A percentile compares a stretch with the other conserved stretches of the same genome.
Evolutionary conservation across 805 yeast genomes (phyloP).

Genomic region (Kazachstania psychrophila): DNA sequence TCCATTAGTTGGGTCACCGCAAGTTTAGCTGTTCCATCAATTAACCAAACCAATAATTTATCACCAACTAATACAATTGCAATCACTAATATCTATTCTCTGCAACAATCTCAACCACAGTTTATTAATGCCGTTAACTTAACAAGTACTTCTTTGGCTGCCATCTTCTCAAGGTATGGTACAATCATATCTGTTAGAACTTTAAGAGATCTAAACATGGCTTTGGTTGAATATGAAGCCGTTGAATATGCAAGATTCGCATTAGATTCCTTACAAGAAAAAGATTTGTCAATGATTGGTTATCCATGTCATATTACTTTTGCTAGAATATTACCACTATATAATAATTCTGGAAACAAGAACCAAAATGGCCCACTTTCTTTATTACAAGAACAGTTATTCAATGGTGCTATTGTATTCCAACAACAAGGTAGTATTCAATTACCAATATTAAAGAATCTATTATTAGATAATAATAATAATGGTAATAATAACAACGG

Average conservation of each 20-base stretch:
- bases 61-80: constrained; percentile 74
- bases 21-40: constrained; percentile 60
- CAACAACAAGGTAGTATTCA: constrained; percentile 27
- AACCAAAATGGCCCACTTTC: constrained; percentile 15
- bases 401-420: constrained; percentile 24
- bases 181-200: constrained; percentile 50
- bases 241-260: constrained; percentile 74
- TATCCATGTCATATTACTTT: constrained; percentile 67
- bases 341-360: constrained; percentile 14
- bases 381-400: constrained; percentile 26
- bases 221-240: constrained; percentile 62
- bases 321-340: constrained; percentile 53
- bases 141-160: constrained; percentile 40
- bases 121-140: constrained; percentile 37
- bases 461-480: constrained; percentile 2
- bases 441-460: constrained; percentile 18
- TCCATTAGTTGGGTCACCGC: constrained; percentile 55
- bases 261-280: constrained; percentile 69
- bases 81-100: constrained; percentile 53
- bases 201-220: constrained; percentile 40
- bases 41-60: constrained; percentile 56
- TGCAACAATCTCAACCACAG: constrained; percentile 41
- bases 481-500: neutral
- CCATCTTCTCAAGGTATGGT: constrained; percentile 56
- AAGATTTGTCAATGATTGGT: constrained; percentile 68